Percentiles rank a stretch among this genome's conserved stretches.
These are phyloP conservation scores for Penicillium concentricum DNA, from an alignment of 2,329 filamentous ascomycete genomes.

Conservation along the genomic window DNA sequence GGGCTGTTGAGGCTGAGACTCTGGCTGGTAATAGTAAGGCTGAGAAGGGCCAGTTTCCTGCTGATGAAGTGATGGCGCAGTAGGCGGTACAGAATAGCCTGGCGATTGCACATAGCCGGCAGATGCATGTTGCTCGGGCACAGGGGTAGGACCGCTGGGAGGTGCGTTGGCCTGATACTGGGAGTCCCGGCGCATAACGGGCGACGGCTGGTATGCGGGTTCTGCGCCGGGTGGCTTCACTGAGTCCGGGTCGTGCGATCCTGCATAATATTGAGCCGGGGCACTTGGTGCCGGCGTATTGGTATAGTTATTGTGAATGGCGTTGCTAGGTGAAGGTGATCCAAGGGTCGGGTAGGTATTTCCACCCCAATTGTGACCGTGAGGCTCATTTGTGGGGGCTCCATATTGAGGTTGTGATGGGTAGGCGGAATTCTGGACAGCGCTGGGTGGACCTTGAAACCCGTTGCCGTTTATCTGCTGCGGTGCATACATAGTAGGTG, in stretches of 20 bases:
- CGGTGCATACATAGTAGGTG: slow-evolving; percentile 14
- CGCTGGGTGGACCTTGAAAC: slow-evolving; percentile 10
- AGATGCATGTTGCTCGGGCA: slow-evolving; percentile 13
- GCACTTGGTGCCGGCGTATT: slow-evolving; percentile 7
- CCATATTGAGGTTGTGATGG: slow-evolving; percentile 12
- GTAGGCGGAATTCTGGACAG: slow-evolving; percentile 14
- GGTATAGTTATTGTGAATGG: slow-evolving; percentile 9
- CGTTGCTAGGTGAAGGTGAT: slow-evolving; percentile 15
- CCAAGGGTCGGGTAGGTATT: slow-evolving; percentile 21
- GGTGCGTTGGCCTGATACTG: slow-evolving; percentile 22
- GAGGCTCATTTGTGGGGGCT: slow-evolving; percentile 10
- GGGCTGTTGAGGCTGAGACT: slow-evolving; percentile 12
- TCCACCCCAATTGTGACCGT: slow-evolving; percentile 15
- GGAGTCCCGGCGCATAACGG: slow-evolving; percentile 19
- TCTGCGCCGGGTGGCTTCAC: slow-evolving; percentile 13
- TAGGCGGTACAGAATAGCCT: slow-evolving; percentile 15
- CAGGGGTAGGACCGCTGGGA: slow-evolving; percentile 7
- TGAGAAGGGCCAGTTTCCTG: slow-evolving; percentile 17
- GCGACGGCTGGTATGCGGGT: slow-evolving; percentile 19
- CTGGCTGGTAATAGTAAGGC: slow-evolving; percentile 21
- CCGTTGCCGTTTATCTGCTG: slow-evolving; percentile 8
- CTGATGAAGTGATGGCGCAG: slow-evolving; percentile 12
- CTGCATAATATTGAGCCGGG: slow-evolving; percentile 17
- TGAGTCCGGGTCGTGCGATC: slow-evolving; percentile 13
- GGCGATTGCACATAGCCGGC: slow-evolving; percentile 18